A percentile compares a stretch with the other conserved stretches of the same genome.
Evolutionary conservation across 2,329 filamentous ascomycete genomes (phyloP).

Genomic region (Sclerotinia subarctica): DNA sequence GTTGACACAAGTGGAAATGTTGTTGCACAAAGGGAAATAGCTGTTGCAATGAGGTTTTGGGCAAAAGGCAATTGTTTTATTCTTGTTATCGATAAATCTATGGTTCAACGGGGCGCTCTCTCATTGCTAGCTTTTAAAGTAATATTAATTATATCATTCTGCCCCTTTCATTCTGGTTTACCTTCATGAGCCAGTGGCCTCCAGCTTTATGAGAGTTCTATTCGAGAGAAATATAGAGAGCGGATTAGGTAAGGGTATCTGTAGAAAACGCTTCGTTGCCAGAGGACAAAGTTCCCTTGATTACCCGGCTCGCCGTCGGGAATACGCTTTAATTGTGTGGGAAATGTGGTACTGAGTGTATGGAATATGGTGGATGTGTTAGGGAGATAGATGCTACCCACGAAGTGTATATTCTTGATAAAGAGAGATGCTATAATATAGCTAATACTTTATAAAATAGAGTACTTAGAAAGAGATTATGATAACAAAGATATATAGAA

Average conservation of each 20-base stretch:
- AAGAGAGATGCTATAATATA: background rate
- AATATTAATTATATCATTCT: too few species aligned
- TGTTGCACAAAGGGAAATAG: too few species aligned
- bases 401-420: slow-evolving; percentile 30
- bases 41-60: too few species aligned
- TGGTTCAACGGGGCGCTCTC: too few species aligned
- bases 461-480: background rate
- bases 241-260: slow-evolving; percentile 21
- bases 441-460: background rate
- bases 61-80: too few species aligned
- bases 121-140: too few species aligned
- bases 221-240: slow-evolving; percentile 15
- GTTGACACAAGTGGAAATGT: too few species aligned
- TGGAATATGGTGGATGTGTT: slow-evolving; percentile 39
- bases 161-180: too few species aligned
- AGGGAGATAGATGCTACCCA: slow-evolving; percentile 42
- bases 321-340: slow-evolving; percentile 40
- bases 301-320: slow-evolving; percentile 44
- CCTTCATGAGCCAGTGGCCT: too few species aligned
- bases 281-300: slow-evolving; percentile 39
- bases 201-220: too few species aligned
- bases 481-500: background rate
- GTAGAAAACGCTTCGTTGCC: slow-evolving; percentile 38
- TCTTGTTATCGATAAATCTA: too few species aligned
- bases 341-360: slow-evolving; percentile 34